phyloP scores from a whole-genome alignment of 345 rosid genomes.

The Capsella bursapastoris region DNA sequence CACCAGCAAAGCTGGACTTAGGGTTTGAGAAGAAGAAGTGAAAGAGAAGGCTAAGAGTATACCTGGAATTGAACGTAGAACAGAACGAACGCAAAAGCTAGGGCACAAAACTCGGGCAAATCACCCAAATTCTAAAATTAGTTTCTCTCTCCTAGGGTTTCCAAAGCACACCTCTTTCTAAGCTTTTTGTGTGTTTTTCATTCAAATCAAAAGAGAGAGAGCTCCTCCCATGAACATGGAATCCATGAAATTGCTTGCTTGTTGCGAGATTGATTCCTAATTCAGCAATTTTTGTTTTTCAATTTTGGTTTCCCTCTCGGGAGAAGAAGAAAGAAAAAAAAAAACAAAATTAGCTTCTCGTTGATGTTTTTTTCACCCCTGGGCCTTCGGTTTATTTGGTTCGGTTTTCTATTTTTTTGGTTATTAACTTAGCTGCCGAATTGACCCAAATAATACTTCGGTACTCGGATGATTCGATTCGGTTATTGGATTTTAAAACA shows the following conservation, averaged over 20 bases:
- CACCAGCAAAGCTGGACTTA: slow-evolving; percentile 42
- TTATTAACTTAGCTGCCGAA: no score
- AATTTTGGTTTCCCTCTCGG: slow-evolving; percentile 52
- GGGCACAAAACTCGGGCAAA: slow-evolving; percentile 48
- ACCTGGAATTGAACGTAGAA: slow-evolving; percentile 56
- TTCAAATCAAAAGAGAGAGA: slow-evolving; percentile 14
- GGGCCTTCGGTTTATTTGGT: no score
- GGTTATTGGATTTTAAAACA: no score
- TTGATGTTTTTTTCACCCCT: slow-evolving; percentile 30
- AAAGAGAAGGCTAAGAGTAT: slow-evolving; percentile 18
- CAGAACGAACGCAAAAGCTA: slow-evolving; percentile 44
- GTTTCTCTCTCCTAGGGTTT: slow-evolving; percentile 68
- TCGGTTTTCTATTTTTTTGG: no score
- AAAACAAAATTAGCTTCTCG: slow-evolving; percentile 10
- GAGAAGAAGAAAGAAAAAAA: slow-evolving; percentile 13
- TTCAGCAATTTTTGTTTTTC: slow-evolving; percentile 40
- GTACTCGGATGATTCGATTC: no score
- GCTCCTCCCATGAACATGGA: slow-evolving; percentile 12
- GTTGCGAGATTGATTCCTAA: slow-evolving; percentile 36
- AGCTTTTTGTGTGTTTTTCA: slow-evolving; percentile 20
- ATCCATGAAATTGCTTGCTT: slow-evolving; percentile 37
- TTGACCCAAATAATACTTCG: no score
- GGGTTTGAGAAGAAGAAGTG: slow-evolving; percentile 53
- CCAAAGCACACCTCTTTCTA: slow-evolving; percentile 15
- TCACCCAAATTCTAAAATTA: slow-evolving; percentile 36